A percentile compares a stretch with the other conserved stretches of the same genome.
These are phyloP conservation scores for Tylopilus intermedius DNA, from an alignment of 768 basidiomycete species.

Conservation along the genomic window DNA sequence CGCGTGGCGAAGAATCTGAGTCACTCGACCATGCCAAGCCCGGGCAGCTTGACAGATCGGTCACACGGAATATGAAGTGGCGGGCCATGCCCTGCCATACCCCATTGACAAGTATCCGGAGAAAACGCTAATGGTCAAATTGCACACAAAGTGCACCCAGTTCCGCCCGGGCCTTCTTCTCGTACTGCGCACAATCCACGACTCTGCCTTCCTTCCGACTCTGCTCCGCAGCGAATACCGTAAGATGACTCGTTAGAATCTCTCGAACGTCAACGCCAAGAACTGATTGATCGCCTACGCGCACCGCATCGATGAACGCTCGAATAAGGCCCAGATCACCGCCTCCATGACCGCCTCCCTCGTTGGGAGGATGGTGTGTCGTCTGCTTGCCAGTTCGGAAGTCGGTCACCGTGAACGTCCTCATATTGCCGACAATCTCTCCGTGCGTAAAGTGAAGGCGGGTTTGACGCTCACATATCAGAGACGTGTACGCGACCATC, in stretches of 20 bases:
- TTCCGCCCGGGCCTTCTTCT: constrained; percentile 42
- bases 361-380: constrained; percentile 43
- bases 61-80: no score
- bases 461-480: constrained; percentile 78
- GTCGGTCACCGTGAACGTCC: constrained; percentile 66
- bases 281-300: constrained; percentile 52
- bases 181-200: constrained; percentile 66
- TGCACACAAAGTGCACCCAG: not conserved
- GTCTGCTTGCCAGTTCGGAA: constrained; percentile 54
- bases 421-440: constrained; percentile 87
- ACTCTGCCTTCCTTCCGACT: constrained; percentile 66
- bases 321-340: constrained; percentile 76
- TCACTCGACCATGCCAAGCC: no score
- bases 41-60: no score
- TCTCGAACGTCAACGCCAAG: constrained; percentile 67
- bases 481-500: constrained; percentile 81
- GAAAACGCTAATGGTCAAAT: not conserved
- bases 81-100: not conserved
- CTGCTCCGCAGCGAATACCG: constrained; percentile 84
- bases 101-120: no score
- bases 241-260: constrained; percentile 71
- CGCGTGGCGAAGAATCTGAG: no score
- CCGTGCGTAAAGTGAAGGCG: constrained; percentile 83
- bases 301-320: constrained; percentile 73
- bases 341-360: constrained; percentile 78